These are phyloP conservation scores for Scutellaria barbata DNA, from an alignment of 257 asterid species.

Conservation along the genomic window DNA sequence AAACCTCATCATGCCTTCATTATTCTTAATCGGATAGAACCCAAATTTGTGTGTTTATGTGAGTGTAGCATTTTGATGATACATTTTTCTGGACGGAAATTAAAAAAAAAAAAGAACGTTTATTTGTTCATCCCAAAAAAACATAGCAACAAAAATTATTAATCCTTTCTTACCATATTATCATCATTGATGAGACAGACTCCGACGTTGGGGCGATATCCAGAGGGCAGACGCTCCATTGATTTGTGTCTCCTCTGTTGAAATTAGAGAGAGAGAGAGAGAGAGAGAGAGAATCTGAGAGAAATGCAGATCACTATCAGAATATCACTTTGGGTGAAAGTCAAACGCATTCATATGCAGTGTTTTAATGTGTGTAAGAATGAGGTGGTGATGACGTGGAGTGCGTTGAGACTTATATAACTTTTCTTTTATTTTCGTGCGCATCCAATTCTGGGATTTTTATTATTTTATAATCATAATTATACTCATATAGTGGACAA, in stretches of 20 bases:
- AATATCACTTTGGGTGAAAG: constrained; percentile 57
- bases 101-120: neutral
- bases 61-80: no score
- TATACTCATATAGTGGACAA: constrained; percentile 24
- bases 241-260: constrained; percentile 30
- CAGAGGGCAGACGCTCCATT: constrained; percentile 97
- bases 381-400: constrained; percentile 54
- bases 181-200: constrained; percentile 86
- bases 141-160: neutral
- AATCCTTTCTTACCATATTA: constrained; percentile 52
- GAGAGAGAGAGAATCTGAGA: constrained; percentile 1
- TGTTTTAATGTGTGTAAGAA: constrained; percentile 42
- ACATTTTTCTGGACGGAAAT: no score
- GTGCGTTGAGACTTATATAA: constrained; percentile 37
- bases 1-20: constrained; percentile 24
- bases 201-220: constrained; percentile 98
- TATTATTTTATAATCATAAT: neutral
- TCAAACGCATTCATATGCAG: constrained; percentile 57
- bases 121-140: neutral
- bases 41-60: no score
- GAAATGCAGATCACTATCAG: constrained; percentile 54
- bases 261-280: constrained; percentile 22
- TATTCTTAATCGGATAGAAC: neutral
- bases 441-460: constrained; percentile 39
- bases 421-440: constrained; percentile 44